Base-by-base conservation (phyloP, 2,329 filamentous ascomycete species). In the Exophiala mesophila region DNA sequence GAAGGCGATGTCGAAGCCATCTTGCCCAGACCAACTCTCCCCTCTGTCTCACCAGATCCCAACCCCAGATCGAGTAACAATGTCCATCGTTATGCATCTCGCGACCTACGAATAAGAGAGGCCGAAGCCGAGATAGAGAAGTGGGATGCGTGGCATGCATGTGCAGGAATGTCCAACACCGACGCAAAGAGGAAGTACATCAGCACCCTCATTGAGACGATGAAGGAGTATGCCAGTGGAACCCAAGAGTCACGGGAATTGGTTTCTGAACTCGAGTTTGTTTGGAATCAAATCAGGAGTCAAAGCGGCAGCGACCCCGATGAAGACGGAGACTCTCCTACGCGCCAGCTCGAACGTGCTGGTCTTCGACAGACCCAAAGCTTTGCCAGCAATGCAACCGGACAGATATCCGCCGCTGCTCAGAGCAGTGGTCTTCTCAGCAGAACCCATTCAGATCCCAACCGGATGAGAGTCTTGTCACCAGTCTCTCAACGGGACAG, bases 131-230 rank as follows among this genome's bases (percentile, higher is more conserved):
- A 46, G 56, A 61, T 43, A 2, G 55, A 57, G 40, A 57, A 57
- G 35, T 57, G 77, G 87, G 90, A 97, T 69, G 88, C 92, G 3
- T 98, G 92, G 92, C 87, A 92, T 65, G 77, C 82, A 33, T 88
- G 97, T 64, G 82, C 81, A 55, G 84, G 86, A 1, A 69, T 96
- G 40, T 83, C 80, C 44, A 80, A 87, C 52, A 97, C 90, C 30
- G 89, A 97, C 66, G 89, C 90, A 15, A 98, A 98, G 73, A 80
- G 86, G 56, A 77, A 85, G 55, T 97, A 98, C 63, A 90, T 98
- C 61, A 86, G 89, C 58, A 89, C 87, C 13, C 72, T 98, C 47
- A 94, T 98, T 63, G 84, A 90, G 57, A 97, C 89, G 1, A 97
- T 98, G 89, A 89, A 96, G 69, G 79, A 81, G 60, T 97, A 94